phyloP scores from a whole-genome alignment of 2,329 filamentous ascomycete genomes.

The Neofusicoccum cordaticola region DNA sequence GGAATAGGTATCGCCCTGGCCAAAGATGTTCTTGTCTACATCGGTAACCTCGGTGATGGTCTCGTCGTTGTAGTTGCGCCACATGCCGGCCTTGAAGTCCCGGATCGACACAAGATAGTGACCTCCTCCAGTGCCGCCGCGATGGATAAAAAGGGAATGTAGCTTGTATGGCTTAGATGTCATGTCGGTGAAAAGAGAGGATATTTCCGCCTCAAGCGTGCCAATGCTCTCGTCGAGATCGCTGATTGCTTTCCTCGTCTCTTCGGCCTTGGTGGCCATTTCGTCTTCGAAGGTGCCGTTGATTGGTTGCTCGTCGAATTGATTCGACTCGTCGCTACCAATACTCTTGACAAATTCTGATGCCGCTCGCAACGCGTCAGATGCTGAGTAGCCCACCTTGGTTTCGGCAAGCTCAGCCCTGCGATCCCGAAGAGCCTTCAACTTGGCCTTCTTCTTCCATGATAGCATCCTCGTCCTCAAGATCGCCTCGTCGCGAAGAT shows the following conservation, averaged over 20 bases:
- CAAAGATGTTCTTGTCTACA: conserved; percentile 15
- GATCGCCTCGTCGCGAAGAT: conserved; percentile 44
- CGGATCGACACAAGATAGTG: conserved; percentile 98
- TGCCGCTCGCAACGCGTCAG: conserved; percentile 31
- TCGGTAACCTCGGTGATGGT: conserved; percentile 63
- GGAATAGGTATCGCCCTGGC: conserved; percentile 4
- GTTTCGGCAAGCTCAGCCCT: conserved; percentile 42
- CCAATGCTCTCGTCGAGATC: conserved; percentile 38
- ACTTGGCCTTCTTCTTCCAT: conserved; percentile 70
- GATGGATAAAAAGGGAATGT: conserved; percentile 91
- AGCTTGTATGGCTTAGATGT: conserved; percentile 72
- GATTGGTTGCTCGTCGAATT: neutral
- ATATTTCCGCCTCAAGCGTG: conserved; percentile 48
- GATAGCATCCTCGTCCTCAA: conserved; percentile 64
- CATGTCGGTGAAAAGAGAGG: conserved; percentile 61
- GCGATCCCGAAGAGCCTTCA: conserved; percentile 55
- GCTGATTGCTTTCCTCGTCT: conserved; percentile 12
- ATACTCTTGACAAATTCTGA: conserved; percentile 27
- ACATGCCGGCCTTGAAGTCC: conserved; percentile 76
- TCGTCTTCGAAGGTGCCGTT: neutral
- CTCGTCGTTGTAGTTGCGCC: conserved; percentile 94
- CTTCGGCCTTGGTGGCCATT: conserved; percentile 17
- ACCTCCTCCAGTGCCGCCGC: conserved; percentile 62
- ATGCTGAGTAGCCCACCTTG: conserved; percentile 29
- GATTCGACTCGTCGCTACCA: neutral